phyloP scores from a whole-genome alignment of 2,329 filamentous ascomycete genomes.

The Microdochium nivale region DNA sequence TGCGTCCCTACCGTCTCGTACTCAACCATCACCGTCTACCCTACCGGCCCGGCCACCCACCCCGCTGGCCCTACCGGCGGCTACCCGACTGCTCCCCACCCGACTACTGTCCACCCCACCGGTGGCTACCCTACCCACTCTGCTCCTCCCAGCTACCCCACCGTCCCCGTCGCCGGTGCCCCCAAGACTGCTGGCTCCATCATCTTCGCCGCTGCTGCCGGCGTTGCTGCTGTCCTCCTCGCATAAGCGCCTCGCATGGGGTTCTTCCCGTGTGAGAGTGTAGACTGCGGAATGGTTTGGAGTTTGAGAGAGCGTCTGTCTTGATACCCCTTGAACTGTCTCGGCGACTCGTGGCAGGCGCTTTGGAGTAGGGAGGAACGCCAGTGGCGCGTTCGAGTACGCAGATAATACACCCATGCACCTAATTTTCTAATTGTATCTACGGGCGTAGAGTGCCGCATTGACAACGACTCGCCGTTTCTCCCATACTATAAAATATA shows the following conservation, averaged over 20 bases:
- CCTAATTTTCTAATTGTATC: constrained; percentile 39
- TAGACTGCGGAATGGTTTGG: neutral
- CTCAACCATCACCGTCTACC: constrained; percentile 46
- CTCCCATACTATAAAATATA: neutral
- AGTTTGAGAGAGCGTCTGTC: neutral
- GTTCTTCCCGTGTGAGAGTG: constrained; percentile 11
- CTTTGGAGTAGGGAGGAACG: constrained; percentile 9
- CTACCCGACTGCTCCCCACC: constrained; percentile 12
- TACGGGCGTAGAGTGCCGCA: constrained; percentile 7
- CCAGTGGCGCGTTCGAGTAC: constrained; percentile 9
- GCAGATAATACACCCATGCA: constrained; percentile 23
- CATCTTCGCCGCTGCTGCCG: constrained; percentile 44
- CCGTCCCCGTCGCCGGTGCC: constrained; percentile 40
- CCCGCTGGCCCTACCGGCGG: constrained; percentile 28
- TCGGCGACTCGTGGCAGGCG: constrained; percentile 11
- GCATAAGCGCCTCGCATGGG: constrained; percentile 32
- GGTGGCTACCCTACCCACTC: constrained; percentile 11
- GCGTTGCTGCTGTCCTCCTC: constrained; percentile 44
- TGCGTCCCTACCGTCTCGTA: constrained; percentile 4
- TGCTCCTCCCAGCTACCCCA: constrained; percentile 13
- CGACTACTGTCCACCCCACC: constrained; percentile 20
- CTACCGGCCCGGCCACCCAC: constrained; percentile 21
- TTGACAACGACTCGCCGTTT: neutral
- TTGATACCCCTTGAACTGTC: neutral
- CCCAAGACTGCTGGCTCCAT: constrained; percentile 43